Evolutionary conservation across 176 grass and related monocot genomes (phyloP).

Genomic region (Panicum miliaceum): DNA sequence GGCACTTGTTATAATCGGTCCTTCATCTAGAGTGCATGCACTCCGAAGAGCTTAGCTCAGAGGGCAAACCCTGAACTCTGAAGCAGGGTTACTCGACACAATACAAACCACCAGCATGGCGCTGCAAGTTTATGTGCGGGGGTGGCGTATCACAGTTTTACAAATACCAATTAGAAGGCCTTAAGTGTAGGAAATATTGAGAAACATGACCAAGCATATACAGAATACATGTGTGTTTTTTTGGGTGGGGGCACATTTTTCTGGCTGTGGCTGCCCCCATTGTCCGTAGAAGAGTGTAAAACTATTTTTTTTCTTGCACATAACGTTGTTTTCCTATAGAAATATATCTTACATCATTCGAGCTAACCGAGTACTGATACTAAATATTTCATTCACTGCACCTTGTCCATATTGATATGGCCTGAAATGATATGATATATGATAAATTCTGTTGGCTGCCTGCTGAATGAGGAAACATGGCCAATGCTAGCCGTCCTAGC

Average conservation of each 20-base stretch:
- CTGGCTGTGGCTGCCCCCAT: not conserved
- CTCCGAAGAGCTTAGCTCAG: not conserved
- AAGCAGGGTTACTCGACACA: conserved; percentile 12
- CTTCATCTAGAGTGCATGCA: conserved; percentile 3
- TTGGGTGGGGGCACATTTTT: not conserved
- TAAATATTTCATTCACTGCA: not conserved
- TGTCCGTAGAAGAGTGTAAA: not conserved
- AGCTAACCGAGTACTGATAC: not conserved
- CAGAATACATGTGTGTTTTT: not conserved
- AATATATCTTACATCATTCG: not conserved
- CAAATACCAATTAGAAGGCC: not conserved
- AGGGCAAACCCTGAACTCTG: not conserved
- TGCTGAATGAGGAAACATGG: not conserved
- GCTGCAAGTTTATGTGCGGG: not conserved
- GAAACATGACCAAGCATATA: not conserved
- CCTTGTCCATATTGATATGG: not conserved
- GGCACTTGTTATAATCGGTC: not conserved
- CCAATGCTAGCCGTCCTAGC: not conserved
- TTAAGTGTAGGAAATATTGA: conserved; percentile 24
- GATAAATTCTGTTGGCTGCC: not conserved
- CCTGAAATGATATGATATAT: not conserved
- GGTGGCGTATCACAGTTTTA: conserved; percentile 8
- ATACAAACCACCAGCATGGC: not conserved
- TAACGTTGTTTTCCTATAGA: conserved; percentile 7
- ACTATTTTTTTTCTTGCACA: conserved; percentile 10